Conservation (phyloP, 1,284 basidiomycete species). For the Heimioporus punctisporus region DNA sequence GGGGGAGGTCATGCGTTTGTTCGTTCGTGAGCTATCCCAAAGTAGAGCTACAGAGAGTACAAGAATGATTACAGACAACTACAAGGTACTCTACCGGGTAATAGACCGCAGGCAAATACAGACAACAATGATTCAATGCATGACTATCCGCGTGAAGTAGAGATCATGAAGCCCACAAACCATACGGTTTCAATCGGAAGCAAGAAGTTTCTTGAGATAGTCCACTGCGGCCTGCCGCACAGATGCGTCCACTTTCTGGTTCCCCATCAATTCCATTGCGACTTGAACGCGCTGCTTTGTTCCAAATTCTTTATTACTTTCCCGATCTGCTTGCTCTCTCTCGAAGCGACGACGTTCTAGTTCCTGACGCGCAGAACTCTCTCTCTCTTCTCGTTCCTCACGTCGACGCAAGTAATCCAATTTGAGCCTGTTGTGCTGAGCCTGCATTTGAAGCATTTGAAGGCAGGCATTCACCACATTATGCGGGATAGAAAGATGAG, state of each 20-base stretch:
- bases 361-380: constrained; percentile 49
- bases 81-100: constrained; percentile 6
- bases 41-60: no score
- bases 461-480: constrained; percentile 58
- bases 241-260: constrained; percentile 51
- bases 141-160: neutral
- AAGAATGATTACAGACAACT: no score
- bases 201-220: constrained; percentile 65
- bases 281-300: constrained; percentile 62
- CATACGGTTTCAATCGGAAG: constrained; percentile 31
- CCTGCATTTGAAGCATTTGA: constrained; percentile 58
- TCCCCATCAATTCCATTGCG: constrained; percentile 63
- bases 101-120: constrained; percentile 3
- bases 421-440: constrained; percentile 59
- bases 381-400: constrained; percentile 63
- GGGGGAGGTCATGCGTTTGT: no score
- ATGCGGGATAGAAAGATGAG: constrained; percentile 56
- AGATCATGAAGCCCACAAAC: constrained; percentile 6
- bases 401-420: constrained; percentile 63
- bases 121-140: constrained; percentile 10
- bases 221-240: constrained; percentile 68
- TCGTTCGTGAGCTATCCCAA: no score
- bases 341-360: constrained; percentile 47
- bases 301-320: constrained; percentile 50
- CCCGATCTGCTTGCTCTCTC: constrained; percentile 53